phyloP scores from a whole-genome alignment of 345 rosid species.

The Trapa incisa region DNA sequence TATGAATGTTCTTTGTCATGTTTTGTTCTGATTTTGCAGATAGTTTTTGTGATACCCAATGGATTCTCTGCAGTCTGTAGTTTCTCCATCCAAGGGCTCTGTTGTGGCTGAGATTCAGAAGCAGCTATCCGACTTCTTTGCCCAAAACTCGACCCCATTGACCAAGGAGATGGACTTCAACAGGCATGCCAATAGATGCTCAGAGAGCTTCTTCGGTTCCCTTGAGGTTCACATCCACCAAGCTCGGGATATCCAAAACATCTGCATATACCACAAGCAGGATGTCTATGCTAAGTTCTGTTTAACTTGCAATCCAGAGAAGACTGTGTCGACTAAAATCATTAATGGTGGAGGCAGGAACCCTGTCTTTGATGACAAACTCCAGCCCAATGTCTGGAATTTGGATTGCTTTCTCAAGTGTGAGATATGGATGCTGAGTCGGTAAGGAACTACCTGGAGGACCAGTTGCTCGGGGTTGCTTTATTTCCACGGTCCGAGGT shows the following conservation, averaged over 20 bases:
- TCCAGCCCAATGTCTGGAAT: conserved; percentile 53
- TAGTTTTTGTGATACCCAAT: conserved; percentile 22
- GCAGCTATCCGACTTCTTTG: conserved; percentile 33
- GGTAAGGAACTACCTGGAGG: conserved; percentile 97
- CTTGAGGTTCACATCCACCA: conserved; percentile 73
- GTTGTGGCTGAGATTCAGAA: conserved; percentile 41
- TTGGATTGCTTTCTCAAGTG: conserved; percentile 73
- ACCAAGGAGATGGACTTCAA: conserved; percentile 30
- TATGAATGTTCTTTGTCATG: not conserved
- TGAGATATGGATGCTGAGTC: conserved; percentile 96
- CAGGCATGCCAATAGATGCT: conserved; percentile 18
- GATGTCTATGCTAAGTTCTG: conserved; percentile 98
- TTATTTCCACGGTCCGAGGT: conserved; percentile 90
- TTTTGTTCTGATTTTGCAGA: conserved; percentile 4
- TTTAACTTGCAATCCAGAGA: conserved; percentile 74
- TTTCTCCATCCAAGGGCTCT: conserved; percentile 63
- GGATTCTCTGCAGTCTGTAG: conserved; percentile 98
- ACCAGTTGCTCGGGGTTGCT: conserved; percentile 85
- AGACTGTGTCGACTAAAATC: conserved; percentile 67
- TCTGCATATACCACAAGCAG: conserved; percentile 99
- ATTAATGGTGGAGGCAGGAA: conserved; percentile 98
- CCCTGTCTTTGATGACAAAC: conserved; percentile 75
- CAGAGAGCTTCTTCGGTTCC: conserved; percentile 41
- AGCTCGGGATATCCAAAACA: conserved; percentile 95
- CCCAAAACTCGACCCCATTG: conserved; percentile 20